Evolutionary conservation across 306 rosid genomes (phyloP).

Genomic region (Macrotyloma uniflorum): DNA sequence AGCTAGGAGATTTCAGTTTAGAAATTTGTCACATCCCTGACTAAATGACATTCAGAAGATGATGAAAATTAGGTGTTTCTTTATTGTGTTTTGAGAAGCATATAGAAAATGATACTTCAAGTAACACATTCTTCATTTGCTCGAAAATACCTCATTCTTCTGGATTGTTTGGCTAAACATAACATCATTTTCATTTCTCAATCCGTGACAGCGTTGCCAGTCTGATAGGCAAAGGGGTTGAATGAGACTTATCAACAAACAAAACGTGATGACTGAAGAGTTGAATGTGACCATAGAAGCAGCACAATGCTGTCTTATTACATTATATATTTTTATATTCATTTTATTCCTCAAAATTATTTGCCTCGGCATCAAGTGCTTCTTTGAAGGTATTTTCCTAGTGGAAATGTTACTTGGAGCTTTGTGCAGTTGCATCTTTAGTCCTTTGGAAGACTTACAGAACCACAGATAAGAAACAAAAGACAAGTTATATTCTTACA

Average conservation of each 20-base stretch:
- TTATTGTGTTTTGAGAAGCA: constrained; percentile 11
- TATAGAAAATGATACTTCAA: constrained; percentile 25
- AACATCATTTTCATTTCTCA: constrained; percentile 25
- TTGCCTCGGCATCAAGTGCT: constrained; percentile 21
- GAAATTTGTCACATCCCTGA: background rate
- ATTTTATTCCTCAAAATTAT: constrained; percentile 14
- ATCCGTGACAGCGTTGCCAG: constrained; percentile 43
- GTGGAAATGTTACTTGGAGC: constrained; percentile 45
- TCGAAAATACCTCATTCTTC: constrained; percentile 26
- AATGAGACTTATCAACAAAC: constrained; percentile 57
- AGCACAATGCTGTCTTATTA: constrained; percentile 11
- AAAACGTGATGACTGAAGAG: constrained; percentile 62
- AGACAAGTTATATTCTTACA: constrained; percentile 50
- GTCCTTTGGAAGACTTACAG: constrained; percentile 28
- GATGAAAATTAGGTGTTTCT: background rate
- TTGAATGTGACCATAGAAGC: constrained; percentile 59
- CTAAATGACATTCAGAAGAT: background rate
- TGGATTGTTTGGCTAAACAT: constrained; percentile 15
- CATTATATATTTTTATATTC: background rate
- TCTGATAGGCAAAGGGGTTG: constrained; percentile 42
- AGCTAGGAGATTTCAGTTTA: constrained; percentile 5
- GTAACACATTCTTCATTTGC: constrained; percentile 1
- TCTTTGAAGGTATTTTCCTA: constrained; percentile 26
- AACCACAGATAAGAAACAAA: constrained; percentile 45
- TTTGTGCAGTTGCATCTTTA: constrained; percentile 36